Evolutionary conservation across 257 asterid genomes (phyloP), one percentile per base, ranked within the genome.

Genomic region (Gardenia jasminoides): DNA sequence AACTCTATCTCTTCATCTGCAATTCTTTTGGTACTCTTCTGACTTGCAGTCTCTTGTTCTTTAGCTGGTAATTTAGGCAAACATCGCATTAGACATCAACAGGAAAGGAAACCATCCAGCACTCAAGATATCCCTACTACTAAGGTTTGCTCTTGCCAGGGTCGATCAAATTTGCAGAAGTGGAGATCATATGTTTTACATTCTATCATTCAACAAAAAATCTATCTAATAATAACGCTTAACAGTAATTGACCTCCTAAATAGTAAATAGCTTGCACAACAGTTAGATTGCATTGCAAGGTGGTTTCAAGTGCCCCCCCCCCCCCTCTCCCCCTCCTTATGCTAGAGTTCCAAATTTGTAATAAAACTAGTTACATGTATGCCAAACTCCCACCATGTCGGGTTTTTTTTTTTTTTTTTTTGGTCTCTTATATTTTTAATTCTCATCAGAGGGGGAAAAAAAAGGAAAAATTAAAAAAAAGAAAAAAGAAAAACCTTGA

Each of bases 1-100:
- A 88, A 75, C 50, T 85, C 90, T 17, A 76, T 22, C 10, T 85
- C 85, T 47, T 88, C 88, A 70, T 79, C 86, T 68, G 26, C 83
- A 65, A 67, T 82, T 65, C 56, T 70, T 73, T 36, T 67, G 28
- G 72, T n/a, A 16, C 7, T 43, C 76, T n/a, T 71, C 5, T 41
- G 66, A 71, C 41, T 28, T 8, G 33, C 66, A 54, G 13, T 66
- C 9, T 75, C 71, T 75, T 59, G 47, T 59, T 13, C 13, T 44
- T 44, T 16, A 67, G 10, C 76, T 75, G 76, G 11, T 31, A 75
- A 74, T 22, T 31, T 67, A 6, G 15, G 24, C 2, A 79, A 30
- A 79, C 46, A 47, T 11, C n/a, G 44, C 24, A 75, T 67, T 15
- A 67, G 30, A 65, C 13, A 41, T n/a, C 68, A 16, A 33, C 10